These are phyloP conservation scores for Solanum pennellii DNA, from an alignment of 257 asterid species.

Conservation along the genomic window DNA sequence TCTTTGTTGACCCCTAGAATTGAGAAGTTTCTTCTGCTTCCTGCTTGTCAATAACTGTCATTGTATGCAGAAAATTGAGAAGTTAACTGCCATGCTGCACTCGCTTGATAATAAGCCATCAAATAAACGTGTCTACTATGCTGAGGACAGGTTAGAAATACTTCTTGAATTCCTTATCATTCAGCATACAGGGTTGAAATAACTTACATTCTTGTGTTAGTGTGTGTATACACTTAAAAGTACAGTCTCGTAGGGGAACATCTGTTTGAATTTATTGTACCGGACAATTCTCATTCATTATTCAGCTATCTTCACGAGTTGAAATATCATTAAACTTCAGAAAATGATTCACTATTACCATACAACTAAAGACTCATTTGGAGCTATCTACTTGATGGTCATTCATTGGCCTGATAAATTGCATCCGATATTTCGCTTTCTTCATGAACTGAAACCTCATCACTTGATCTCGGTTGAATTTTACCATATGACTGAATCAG, in stretches of 20 bases:
- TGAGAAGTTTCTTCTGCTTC: background rate
- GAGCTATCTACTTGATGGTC: background rate
- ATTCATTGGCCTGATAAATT: background rate
- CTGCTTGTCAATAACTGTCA: background rate
- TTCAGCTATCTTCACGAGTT: background rate
- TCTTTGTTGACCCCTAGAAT: background rate
- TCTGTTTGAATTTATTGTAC: background rate
- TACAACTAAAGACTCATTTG: background rate
- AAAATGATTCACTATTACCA: background rate
- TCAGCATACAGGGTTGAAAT: background rate
- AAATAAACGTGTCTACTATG: slow-evolving; percentile 54
- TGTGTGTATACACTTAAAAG: background rate
- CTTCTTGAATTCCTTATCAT: background rate
- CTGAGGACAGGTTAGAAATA: slow-evolving; percentile 60
- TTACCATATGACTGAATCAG: background rate
- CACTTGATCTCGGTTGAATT: background rate
- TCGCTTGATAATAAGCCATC: slow-evolving; percentile 40
- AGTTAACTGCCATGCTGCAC: slow-evolving; percentile 43
- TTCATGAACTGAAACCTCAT: background rate
- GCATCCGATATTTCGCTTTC: background rate
- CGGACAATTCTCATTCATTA: background rate
- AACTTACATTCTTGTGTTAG: background rate
- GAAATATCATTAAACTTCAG: background rate
- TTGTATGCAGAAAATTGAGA: slow-evolving; percentile 64
- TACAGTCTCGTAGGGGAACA: background rate